phyloP scores from a whole-genome alignment of 176 grass and related monocot species.

The Puccinellia tenuiflora region DNA sequence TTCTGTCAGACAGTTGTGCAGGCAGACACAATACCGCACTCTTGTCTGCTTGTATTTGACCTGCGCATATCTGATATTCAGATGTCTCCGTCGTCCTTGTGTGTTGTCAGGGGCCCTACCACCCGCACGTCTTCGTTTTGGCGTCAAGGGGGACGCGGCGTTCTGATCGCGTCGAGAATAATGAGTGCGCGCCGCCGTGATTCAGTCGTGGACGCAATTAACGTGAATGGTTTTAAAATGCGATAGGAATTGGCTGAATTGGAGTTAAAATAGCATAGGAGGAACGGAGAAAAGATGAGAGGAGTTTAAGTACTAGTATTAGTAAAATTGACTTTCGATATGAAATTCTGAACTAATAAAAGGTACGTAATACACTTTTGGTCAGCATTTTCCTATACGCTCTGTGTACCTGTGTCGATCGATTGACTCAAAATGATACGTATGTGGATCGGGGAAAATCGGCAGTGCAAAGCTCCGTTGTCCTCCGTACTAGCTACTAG shows the following conservation, averaged over 20 bases:
- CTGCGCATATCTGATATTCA: neutral
- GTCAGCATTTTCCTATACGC: neutral
- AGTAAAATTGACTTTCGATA: neutral
- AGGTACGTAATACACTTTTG: neutral
- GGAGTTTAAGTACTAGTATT: neutral
- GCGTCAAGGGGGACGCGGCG: slow-evolving; percentile 37
- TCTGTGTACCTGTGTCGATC: neutral
- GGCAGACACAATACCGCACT: neutral
- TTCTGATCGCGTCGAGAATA: slow-evolving; percentile 34
- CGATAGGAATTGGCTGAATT: neutral
- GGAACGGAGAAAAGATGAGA: neutral
- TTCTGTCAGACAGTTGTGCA: neutral
- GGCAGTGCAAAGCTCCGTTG: neutral
- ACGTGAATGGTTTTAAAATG: neutral
- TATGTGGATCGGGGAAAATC: neutral
- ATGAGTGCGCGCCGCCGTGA: neutral
- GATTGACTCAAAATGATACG: neutral
- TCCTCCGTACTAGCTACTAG: no score
- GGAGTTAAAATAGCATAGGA: neutral
- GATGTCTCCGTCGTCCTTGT: slow-evolving; percentile 7
- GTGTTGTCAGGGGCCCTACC: neutral
- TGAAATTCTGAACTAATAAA: neutral
- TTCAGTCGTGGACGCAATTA: slow-evolving; percentile 6
- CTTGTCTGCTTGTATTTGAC: neutral
- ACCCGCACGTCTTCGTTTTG: neutral